Evolutionary conservation across 106 monocot genomes (phyloP), one percentile per base, ranked within the genome.

Genomic region (Acanthochlamys bracteata): DNA sequence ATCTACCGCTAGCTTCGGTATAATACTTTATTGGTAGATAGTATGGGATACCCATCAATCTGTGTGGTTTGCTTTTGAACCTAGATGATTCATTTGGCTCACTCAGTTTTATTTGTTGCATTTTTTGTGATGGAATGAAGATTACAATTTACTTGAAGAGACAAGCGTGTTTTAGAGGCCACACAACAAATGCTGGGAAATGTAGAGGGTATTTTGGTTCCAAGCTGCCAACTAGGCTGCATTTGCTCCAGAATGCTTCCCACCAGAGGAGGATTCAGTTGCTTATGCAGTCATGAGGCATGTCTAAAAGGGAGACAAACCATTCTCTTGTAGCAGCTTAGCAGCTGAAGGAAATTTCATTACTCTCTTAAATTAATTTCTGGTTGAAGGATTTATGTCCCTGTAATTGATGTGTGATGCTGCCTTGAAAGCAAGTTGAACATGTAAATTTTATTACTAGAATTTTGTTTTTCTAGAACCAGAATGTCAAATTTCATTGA

Each of bases 71-170:
- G 13, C 8, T 51, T 51, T 19, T 13, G 17, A 3, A 51, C 17
- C 13, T 4, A 15, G 51, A 15, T 2, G 51, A 51, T 51, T 33
- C 33, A 33, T 33, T 33, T 33, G 33, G 33, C 33, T 33, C 33
- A 33, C 33, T 33, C 33, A 6, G 33, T 13, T 19, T 51, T 13
- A 9, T 19, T 4, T 51, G 17, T 51, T 51, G n/a, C n/a, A 51
- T 51, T 2, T 51, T 9, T 51, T 51, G 26, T 74, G 58, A 42
- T 10, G 52, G 60, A 15, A 12, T n/a, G 20, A 73, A 95, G 94
- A 95, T 74, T 95, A 84, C 69, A 74, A 61, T 53, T 78, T 95
- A 43, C 57, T 95, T 51, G 94, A 95, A 82, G 94, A 95, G 52
- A 75, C 90, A 13, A 86, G 80, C 69, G 84, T 62, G 71, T 68